phyloP scores from a whole-genome alignment of 1,284 basidiomycete genomes.

The Gymnopus androsaceus region DNA sequence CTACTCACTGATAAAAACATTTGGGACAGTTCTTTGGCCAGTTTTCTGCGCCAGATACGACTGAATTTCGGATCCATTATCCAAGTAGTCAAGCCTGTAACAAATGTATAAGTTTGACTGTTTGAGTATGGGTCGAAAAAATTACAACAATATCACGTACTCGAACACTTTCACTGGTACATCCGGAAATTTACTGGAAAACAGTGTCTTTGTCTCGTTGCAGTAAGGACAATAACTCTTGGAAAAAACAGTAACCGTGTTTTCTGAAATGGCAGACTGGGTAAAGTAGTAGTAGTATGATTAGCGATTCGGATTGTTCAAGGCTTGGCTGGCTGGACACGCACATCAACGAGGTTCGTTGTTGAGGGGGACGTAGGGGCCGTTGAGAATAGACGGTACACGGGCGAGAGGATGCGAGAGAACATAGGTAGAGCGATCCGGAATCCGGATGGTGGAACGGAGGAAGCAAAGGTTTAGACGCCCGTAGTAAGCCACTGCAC shows the following conservation, averaged over 20 bases:
- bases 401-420: neutral
- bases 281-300: neutral
- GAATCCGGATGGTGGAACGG: too few species aligned
- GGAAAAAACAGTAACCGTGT: slow-evolving; percentile 72
- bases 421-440: neutral
- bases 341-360: slow-evolving; percentile 12
- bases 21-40: slow-evolving; percentile 65
- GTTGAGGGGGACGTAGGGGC: neutral
- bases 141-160: slow-evolving; percentile 40
- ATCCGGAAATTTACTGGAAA: slow-evolving; percentile 49
- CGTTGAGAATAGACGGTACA: neutral
- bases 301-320: neutral
- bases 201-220: slow-evolving; percentile 56
- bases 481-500: neutral
- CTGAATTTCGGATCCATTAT: slow-evolving; percentile 62
- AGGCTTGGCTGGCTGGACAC: too few species aligned
- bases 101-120: neutral
- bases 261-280: slow-evolving; percentile 28
- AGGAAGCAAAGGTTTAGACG: neutral
- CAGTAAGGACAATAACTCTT: slow-evolving; percentile 70
- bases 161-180: slow-evolving; percentile 56
- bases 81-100: slow-evolving; percentile 41
- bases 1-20: slow-evolving; percentile 66
- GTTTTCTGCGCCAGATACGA: slow-evolving; percentile 61
- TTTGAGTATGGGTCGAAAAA: neutral